Percentiles rank a stretch among this genome's conserved stretches.
These are phyloP conservation scores for Phytopythium vexans DNA, from an alignment of 352 stramenopile species.

Conservation along the genomic window DNA sequence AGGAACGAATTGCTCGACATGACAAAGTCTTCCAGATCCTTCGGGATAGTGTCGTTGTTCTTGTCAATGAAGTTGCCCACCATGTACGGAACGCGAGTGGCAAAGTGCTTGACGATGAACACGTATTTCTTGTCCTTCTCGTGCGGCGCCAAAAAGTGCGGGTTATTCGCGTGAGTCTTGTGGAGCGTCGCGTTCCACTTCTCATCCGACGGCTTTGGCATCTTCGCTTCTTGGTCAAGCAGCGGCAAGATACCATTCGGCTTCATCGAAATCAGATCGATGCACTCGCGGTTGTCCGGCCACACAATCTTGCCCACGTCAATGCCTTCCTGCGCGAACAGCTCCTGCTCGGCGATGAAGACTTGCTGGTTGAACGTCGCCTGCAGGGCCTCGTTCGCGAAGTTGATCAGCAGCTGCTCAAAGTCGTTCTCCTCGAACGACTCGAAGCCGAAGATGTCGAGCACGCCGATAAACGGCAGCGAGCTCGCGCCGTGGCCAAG, in stretches of 20 bases:
- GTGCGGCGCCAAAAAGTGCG: conserved; percentile 74
- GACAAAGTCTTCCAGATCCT: conserved; percentile 89
- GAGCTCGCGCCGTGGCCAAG: conserved; percentile 72
- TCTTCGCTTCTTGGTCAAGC: conserved; percentile 78
- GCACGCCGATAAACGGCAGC: conserved; percentile 89
- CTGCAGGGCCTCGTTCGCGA: conserved; percentile 86
- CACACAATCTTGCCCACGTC: conserved; percentile 81
- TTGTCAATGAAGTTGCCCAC: conserved; percentile 96
- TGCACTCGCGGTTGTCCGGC: conserved; percentile 84
- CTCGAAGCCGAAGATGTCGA: conserved; percentile 98
- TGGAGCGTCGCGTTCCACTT: conserved; percentile 85
- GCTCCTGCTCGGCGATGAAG: conserved; percentile 83
- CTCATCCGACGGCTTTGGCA: conserved; percentile 76
- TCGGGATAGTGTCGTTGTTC: conserved; percentile 95
- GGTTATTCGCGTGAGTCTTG: conserved; percentile 67
- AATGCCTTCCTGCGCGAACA: conserved; percentile 80
- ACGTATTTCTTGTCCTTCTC: conserved; percentile 90
- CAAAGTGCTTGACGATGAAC: conserved; percentile 97
- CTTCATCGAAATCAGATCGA: conserved; percentile 80
- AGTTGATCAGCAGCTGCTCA: conserved; percentile 90
- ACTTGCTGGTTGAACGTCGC: conserved; percentile 90
- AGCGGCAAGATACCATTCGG: conserved; percentile 78
- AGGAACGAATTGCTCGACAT: conserved; percentile 72
- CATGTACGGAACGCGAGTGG: conserved; percentile 93
- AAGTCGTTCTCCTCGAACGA: conserved; percentile 94